These are phyloP conservation scores for Hygrophoropsis aurantiaca DNA, from an alignment of 768 basidiomycete species.

Conservation along the genomic window DNA sequence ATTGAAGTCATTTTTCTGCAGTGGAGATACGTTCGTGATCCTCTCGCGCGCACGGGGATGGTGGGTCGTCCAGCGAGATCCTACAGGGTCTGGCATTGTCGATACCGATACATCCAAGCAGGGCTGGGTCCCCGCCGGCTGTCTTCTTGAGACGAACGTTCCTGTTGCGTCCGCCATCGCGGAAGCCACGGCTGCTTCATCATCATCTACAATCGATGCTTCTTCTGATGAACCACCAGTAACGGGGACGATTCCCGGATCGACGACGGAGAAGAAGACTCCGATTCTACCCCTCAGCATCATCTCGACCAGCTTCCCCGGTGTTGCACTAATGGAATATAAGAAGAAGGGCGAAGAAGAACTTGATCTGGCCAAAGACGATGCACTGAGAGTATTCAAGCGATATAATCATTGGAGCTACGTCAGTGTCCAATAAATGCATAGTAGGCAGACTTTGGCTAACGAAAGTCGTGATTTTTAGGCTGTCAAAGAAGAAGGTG, in stretches of 20 bases:
- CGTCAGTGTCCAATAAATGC: conserved; percentile 56
- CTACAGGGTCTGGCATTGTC: conserved; percentile 76
- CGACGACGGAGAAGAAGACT: conserved; percentile 45
- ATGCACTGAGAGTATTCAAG: conserved; percentile 90
- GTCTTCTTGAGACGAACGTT: conserved; percentile 88
- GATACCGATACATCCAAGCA: conserved; percentile 78
- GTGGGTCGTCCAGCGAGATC: conserved; percentile 99
- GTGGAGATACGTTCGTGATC: conserved; percentile 93
- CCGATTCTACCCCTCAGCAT: conserved; percentile 90
- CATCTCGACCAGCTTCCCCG: conserved; percentile 97
- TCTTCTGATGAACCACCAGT: conserved; percentile 37
- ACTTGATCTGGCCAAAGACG: conserved; percentile 85
- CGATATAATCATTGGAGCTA: conserved; percentile 98
- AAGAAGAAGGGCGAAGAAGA: conserved; percentile 93
- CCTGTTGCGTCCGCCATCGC: conserved; percentile 88
- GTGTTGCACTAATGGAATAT: conserved; percentile 95
- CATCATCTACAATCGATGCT: conserved; percentile 33
- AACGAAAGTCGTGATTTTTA: conserved; percentile 28
- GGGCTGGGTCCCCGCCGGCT: conserved; percentile 98
- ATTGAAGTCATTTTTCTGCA: conserved; percentile 24
- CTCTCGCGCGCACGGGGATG: conserved; percentile 93
- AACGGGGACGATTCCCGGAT: conserved; percentile 16
- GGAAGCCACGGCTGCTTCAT: conserved; percentile 71
- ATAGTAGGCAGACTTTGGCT: conserved; percentile 3
- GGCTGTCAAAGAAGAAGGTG: conserved; percentile 92